These are phyloP conservation scores for Mycosphaerelloides madeirae DNA, from an alignment of 2,329 filamentous ascomycete species.

Conservation along the genomic window DNA sequence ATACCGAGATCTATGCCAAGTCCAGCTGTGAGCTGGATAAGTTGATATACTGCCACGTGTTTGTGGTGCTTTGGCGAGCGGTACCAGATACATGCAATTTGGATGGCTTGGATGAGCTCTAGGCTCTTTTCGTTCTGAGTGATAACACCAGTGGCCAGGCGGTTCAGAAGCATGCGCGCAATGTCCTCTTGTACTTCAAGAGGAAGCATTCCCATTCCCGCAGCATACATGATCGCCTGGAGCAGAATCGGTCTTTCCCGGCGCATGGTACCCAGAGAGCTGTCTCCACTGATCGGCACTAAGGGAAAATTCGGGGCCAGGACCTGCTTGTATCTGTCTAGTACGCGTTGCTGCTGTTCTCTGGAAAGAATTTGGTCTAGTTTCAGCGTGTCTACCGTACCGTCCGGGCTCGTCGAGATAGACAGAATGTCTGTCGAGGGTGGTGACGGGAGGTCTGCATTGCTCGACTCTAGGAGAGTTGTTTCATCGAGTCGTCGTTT, in stretches of 20 bases:
- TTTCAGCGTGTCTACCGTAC: background rate
- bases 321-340: constrained; percentile 20
- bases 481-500: constrained; percentile 10
- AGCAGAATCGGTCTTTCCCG: constrained; percentile 47
- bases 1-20: constrained; percentile 79
- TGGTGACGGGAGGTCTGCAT: background rate
- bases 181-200: constrained; percentile 57
- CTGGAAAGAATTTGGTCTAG: constrained; percentile 20
- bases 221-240: constrained; percentile 52
- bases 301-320: constrained; percentile 19
- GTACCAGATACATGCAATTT: constrained; percentile 73
- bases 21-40: constrained; percentile 69
- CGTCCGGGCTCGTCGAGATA: background rate
- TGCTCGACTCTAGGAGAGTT: background rate
- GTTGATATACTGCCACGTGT: constrained; percentile 80
- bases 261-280: constrained; percentile 13
- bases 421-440: background rate
- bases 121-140: constrained; percentile 66
- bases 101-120: constrained; percentile 74
- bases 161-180: constrained; percentile 63
- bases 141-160: constrained; percentile 66
- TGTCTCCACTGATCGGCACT: constrained; percentile 14
- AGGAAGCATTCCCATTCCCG: constrained; percentile 46
- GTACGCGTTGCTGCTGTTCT: constrained; percentile 16
- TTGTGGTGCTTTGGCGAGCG: constrained; percentile 74